Conservation (phyloP, 352 stramenopile genomes). For the Globisporangium viniferum region DNA sequence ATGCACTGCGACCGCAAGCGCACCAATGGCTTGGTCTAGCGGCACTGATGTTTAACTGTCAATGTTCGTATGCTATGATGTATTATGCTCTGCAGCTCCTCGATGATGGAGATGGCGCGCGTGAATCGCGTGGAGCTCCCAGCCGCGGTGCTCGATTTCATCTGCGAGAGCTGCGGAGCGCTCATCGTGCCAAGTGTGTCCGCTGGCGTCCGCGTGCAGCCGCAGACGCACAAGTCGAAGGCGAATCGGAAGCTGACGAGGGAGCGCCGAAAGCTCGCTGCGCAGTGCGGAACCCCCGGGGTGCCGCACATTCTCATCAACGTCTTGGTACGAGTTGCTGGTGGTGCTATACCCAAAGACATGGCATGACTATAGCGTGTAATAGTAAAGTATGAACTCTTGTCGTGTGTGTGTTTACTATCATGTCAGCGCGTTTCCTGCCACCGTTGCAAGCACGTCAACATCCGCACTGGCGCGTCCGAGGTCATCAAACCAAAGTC, state of each 20-base stretch:
- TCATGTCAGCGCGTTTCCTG: constrained; percentile 44
- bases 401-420: not conserved
- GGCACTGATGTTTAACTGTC: not conserved
- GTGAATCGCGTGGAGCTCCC: constrained; percentile 36
- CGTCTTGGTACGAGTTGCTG: constrained; percentile 26
- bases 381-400: no score
- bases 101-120: constrained; percentile 51
- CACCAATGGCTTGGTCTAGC: not conserved
- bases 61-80: not conserved
- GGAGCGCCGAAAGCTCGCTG: constrained; percentile 21
- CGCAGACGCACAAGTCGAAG: constrained; percentile 30
- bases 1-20: not conserved
- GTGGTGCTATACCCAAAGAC: no score
- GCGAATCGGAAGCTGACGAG: constrained; percentile 54
- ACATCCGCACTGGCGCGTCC: constrained; percentile 40
- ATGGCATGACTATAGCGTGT: not conserved
- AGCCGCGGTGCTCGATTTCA: constrained; percentile 46
- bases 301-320: constrained; percentile 29
- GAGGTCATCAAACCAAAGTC: constrained; percentile 45
- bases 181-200: constrained; percentile 63
- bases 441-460: constrained; percentile 51
- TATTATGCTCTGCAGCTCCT: constrained; percentile 24
- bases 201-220: constrained; percentile 45
- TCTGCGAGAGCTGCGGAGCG: constrained; percentile 62
- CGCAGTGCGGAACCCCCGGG: constrained; percentile 9